Percentiles rank a stretch among this genome's conserved stretches.
Conservation (phyloP, 345 rosid genomes). For the Eucalyptus victrix region DNA sequence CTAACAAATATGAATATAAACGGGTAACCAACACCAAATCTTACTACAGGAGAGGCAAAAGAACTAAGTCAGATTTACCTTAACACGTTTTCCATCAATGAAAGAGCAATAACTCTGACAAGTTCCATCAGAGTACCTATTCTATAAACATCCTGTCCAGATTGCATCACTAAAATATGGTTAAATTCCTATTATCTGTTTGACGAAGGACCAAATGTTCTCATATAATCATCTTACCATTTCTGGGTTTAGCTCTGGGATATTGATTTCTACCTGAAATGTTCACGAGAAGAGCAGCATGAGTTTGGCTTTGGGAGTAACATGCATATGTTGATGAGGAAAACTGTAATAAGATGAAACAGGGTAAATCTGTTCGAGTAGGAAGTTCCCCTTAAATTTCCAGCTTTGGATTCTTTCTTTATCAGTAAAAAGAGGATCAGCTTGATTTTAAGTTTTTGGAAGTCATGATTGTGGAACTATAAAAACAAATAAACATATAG, state of each 20-base stretch:
- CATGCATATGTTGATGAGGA: not conserved
- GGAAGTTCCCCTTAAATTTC: not conserved
- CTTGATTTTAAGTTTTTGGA: not conserved
- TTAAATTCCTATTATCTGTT: not conserved
- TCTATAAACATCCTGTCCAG: constrained; percentile 83
- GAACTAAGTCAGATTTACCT: constrained; percentile 24
- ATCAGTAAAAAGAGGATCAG: not conserved
- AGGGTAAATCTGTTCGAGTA: not conserved
- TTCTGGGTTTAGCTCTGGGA: constrained; percentile 89
- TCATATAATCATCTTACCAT: constrained; percentile 29
- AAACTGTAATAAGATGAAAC: not conserved
- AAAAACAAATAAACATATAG: not conserved
- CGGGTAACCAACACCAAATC: not conserved
- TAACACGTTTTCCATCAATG: constrained; percentile 93
- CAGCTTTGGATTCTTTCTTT: not conserved
- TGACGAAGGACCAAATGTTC: not conserved
- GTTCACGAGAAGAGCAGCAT: not conserved
- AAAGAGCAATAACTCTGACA: constrained; percentile 66
- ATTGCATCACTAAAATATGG: not conserved
- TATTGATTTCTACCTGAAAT: constrained; percentile 81
- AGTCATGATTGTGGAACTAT: not conserved
- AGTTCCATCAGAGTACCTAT: constrained; percentile 96
- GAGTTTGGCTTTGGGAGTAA: not conserved
- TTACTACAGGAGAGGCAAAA: not conserved
- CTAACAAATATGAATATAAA: not conserved